These are phyloP conservation scores for Drosera spatulata DNA, from an alignment of 179 eudicot species.

Conservation along the genomic window DNA sequence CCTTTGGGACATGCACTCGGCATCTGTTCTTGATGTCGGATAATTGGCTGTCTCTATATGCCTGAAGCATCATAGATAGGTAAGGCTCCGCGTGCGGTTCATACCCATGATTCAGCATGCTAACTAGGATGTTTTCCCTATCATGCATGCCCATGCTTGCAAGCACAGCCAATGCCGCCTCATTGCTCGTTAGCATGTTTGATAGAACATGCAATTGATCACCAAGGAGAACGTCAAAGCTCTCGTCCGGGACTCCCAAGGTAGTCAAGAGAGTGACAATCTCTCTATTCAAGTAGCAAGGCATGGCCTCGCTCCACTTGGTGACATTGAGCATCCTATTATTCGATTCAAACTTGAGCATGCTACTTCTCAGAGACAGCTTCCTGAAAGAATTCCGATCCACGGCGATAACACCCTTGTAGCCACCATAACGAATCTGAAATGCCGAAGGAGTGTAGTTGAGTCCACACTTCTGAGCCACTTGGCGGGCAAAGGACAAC, in stretches of 20 bases:
- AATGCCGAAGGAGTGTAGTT: conserved; percentile 65
- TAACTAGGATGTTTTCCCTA: conserved; percentile 35
- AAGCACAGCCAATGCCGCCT: conserved; percentile 55
- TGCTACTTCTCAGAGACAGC: conserved; percentile 74
- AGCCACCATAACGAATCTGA: conserved; percentile 95
- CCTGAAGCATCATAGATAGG: conserved; percentile 77
- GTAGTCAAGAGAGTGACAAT: conserved; percentile 75
- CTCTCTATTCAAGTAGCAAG: conserved; percentile 89
- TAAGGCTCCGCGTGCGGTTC: conserved; percentile 78
- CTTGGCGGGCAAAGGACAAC: conserved; percentile 61
- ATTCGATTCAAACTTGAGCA: conserved; percentile 87
- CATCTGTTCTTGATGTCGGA: conserved; percentile 61
- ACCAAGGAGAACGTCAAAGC: conserved; percentile 45
- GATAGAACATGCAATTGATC: conserved; percentile 56
- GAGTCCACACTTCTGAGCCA: conserved; percentile 55
- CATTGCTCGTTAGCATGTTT: conserved; percentile 45
- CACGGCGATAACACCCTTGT: conserved; percentile 91
- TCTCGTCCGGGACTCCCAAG: conserved; percentile 60
- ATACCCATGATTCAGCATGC: conserved; percentile 73
- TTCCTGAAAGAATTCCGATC: conserved; percentile 71
- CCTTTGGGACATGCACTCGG: conserved; percentile 70
- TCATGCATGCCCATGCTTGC: conserved; percentile 54
- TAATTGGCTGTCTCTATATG: conserved; percentile 56
- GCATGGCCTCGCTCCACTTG: conserved; percentile 66
- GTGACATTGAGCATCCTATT: conserved; percentile 90